A percentile compares a stretch with the other conserved stretches of the same genome.
phyloP scores from a whole-genome alignment of 1,139 yeast species.

The Kodamaea sp. region DNA sequence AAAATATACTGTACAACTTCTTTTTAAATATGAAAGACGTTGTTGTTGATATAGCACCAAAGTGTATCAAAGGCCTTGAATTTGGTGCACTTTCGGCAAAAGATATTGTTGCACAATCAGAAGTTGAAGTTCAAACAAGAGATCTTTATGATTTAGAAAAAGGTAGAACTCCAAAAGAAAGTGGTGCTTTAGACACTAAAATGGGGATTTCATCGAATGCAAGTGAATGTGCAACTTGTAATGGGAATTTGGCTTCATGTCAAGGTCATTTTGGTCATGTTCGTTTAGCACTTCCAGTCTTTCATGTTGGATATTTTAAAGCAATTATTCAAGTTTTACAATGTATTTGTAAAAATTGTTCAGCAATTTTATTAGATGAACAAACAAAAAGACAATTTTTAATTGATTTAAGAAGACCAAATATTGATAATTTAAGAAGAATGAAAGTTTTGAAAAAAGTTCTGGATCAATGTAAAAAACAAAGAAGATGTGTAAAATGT shows the following conservation, averaged over 20 bases:
- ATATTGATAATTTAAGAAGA: constrained; percentile 83
- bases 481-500: constrained; percentile 84
- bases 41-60: constrained; percentile 82
- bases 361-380: constrained; percentile 72
- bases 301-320: constrained; percentile 96
- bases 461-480: constrained; percentile 91
- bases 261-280: constrained; percentile 99
- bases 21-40: constrained; percentile 56
- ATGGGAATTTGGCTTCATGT: constrained; percentile 87
- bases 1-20: too few relatives aligned
- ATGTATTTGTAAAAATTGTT: constrained; percentile 88
- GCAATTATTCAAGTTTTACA: constrained; percentile 86
- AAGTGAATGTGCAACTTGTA: constrained; percentile 85
- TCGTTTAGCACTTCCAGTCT: constrained; percentile 88
- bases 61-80: constrained; percentile 84
- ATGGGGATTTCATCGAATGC: constrained; percentile 94
- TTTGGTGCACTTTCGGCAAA: constrained; percentile 89
- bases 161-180: constrained; percentile 73
- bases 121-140: constrained; percentile 87
- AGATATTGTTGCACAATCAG: constrained; percentile 91
- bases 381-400: constrained; percentile 64
- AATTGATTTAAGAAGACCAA: constrained; percentile 78
- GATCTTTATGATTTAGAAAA: constrained; percentile 89
- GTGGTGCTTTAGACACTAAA: constrained; percentile 86
- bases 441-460: constrained; percentile 83